Evolutionary conservation across 495 filamentous ascomycete genomes (phyloP).

Genomic region (Aspergillus biplanus): DNA sequence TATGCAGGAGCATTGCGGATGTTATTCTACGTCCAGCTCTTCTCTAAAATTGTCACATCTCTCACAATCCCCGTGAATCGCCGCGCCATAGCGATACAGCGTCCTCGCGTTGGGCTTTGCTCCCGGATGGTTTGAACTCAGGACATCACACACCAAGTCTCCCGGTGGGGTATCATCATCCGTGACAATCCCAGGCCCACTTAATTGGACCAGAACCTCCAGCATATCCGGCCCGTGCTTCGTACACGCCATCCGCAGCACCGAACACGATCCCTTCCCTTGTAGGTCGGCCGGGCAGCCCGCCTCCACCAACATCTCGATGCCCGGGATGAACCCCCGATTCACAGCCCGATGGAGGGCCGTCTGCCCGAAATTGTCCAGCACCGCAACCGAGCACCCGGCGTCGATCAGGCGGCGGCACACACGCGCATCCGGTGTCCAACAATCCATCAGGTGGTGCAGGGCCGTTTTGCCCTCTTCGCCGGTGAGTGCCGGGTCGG

Average conservation of each 20-base stretch:
- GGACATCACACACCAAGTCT: background rate
- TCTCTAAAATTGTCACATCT: background rate
- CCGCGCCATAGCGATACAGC: background rate
- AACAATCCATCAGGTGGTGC: background rate
- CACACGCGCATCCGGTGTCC: background rate
- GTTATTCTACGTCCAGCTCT: too few species aligned
- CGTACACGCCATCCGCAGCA: background rate
- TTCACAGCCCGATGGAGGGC: background rate
- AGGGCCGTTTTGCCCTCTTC: background rate
- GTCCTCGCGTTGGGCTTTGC: background rate
- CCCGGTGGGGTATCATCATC: background rate
- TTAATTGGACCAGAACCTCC: background rate
- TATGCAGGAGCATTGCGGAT: too few species aligned
- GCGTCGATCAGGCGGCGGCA: background rate
- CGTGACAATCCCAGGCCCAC: background rate
- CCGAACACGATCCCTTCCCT: background rate
- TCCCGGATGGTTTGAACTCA: background rate
- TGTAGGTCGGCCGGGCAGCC: background rate
- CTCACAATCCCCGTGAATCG: background rate
- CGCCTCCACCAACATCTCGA: background rate
- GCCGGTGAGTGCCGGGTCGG: background rate
- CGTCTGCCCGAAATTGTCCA: background rate
- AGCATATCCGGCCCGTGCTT: background rate
- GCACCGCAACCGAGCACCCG: background rate
- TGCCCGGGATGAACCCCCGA: background rate